Base-by-base conservation (phyloP, 805 yeast genomes). In the Wickerhamia fluorescens region DNA sequence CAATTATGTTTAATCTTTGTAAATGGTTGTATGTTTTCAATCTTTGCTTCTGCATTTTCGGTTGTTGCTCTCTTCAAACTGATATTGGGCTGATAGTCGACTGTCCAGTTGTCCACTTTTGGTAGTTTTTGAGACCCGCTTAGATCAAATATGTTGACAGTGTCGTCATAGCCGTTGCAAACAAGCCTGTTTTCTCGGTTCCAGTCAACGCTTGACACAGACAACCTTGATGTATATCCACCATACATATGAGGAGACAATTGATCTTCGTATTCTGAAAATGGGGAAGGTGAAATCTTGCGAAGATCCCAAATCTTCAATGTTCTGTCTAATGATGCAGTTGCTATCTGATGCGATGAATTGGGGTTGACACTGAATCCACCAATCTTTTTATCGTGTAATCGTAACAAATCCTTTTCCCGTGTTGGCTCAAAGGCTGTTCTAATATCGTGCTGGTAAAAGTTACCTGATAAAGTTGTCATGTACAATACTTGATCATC, bases 111-210 rank as follows among this genome's bases (percentile, higher is more conserved):
- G 2, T 57, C 42, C 1, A 55, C 52, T 3, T 25, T 15, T 3
- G 49, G 38, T 6, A 31, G 16, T 5, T 34, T 28, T 9, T 45
- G 39, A 8, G 34, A 28, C 17, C 78, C 63, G 40, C 76, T 74
- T 22, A 55, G 39, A 34, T 58, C 49, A 52, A 88, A 86, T 4
- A 89, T 54, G 38, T 80, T 70, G 20, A 89, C 71, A 0, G 85
- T 76, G 46, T 88, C 89, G 48, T 84, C 97, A 47, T 89, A 89
- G 1, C 97, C 96, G 51, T 92, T 89, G 53, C 94, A 83, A 0
- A 92, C 95, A 27, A 89, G 61, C 22, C 75, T 71, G 30, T 72
- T 73, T 14, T 73, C 70, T 9, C 62, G 48, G 46, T 78, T 82
- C 84, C 95, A 89, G 30, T 87, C 94, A 0, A 87, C 83, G 14